Conservation (phyloP, 2,329 filamentous ascomycete species). For the Fonsecaea nubica region DNA sequence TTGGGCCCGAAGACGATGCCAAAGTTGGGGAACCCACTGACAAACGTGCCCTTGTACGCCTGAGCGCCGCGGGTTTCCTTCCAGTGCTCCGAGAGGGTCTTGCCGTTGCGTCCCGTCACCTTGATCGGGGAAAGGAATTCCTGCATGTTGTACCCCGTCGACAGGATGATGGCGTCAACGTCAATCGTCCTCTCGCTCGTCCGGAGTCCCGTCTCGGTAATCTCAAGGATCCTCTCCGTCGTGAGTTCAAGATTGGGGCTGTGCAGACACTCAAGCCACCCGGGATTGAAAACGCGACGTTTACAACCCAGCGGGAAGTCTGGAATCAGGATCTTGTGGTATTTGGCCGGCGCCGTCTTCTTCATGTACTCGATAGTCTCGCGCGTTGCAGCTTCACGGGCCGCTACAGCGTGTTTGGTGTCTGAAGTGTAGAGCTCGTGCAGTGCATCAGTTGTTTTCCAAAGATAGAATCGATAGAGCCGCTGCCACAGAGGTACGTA, state of each 20-base stretch:
- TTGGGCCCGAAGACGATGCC: conserved; percentile 67
- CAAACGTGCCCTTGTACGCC: conserved; percentile 50
- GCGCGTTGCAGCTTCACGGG: neutral
- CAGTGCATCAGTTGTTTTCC: conserved; percentile 44
- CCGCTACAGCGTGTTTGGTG: conserved; percentile 7
- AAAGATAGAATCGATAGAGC: conserved; percentile 52
- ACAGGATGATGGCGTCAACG: conserved; percentile 46
- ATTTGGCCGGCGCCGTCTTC: conserved; percentile 61
- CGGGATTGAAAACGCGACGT: conserved; percentile 64
- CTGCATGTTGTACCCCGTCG: conserved; percentile 47
- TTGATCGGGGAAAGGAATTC: conserved; percentile 47
- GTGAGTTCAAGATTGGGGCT: conserved; percentile 61
- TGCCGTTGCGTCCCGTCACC: conserved; percentile 41
- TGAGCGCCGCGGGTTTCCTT: conserved; percentile 43
- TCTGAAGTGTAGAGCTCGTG: conserved; percentile 46
- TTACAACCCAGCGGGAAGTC: conserved; percentile 69
- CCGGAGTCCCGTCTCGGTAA: conserved; percentile 18
- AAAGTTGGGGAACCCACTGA: conserved; percentile 69
- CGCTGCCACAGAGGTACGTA: conserved; percentile 47
- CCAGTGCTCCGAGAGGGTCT: conserved; percentile 42
- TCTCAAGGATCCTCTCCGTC: conserved; percentile 12
- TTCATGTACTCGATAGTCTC: conserved; percentile 50
- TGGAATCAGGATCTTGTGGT: conserved; percentile 66
- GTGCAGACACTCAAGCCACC: conserved; percentile 62
- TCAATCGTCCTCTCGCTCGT: neutral